phyloP scores from a whole-genome alignment of 805 yeast genomes.

The Metschnikowia vanudenii region DNA sequence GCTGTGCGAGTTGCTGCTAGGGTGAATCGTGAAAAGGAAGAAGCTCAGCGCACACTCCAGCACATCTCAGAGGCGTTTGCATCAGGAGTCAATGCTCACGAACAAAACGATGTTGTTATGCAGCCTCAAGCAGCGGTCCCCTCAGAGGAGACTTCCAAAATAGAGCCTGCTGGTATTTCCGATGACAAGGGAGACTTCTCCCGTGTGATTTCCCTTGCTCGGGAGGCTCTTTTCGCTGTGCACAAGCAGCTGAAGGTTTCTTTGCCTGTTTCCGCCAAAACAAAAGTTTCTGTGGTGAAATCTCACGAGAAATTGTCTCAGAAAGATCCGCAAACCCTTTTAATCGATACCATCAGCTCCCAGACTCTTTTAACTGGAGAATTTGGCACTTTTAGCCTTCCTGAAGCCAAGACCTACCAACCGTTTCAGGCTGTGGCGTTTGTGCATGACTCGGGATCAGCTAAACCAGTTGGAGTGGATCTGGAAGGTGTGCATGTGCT shows the following conservation, averaged over 20 bases:
- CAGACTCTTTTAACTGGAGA: conserved; percentile 5
- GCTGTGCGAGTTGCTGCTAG: conserved; percentile 82
- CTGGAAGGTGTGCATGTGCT: conserved; percentile 7
- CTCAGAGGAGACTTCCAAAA: background rate
- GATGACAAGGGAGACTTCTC: background rate
- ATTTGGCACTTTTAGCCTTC: conserved; percentile 4
- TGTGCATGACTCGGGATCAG: background rate
- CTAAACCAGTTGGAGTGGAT: conserved; percentile 10
- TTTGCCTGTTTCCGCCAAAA: conserved; percentile 19
- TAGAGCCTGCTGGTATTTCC: too few relatives aligned
- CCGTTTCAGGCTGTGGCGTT: conserved; percentile 10
- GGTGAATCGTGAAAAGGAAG: conserved; percentile 73
- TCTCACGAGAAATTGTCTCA: conserved; percentile 1
- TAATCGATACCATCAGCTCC: conserved; percentile 1
- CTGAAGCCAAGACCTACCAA: background rate
- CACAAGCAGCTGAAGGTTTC: conserved; percentile 36
- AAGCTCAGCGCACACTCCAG: conserved; percentile 63
- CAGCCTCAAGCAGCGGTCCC: background rate
- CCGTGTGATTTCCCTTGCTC: conserved; percentile 19
- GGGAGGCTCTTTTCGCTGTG: conserved; percentile 32
- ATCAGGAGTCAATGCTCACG: background rate
- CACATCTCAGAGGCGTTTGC: conserved; percentile 40
- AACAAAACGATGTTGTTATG: conserved; percentile 4
- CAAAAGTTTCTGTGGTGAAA: conserved; percentile 14
- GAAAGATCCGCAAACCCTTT: conserved; percentile 1